These are phyloP conservation scores for Calonectria pseudoturangicola DNA, from an alignment of 2,329 filamentous ascomycete species.

Conservation along the genomic window DNA sequence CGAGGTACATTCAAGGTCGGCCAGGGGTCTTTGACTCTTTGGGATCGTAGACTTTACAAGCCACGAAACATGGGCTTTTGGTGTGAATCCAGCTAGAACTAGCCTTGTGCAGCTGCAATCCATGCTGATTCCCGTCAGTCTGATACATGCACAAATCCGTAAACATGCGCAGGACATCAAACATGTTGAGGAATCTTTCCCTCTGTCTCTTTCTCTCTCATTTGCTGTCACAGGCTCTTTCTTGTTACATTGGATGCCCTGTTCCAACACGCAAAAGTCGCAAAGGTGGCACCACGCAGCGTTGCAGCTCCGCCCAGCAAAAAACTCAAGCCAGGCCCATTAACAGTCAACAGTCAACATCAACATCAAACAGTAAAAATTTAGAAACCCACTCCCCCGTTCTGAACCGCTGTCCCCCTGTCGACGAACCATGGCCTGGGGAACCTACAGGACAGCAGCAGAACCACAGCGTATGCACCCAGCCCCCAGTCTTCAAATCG, in stretches of 20 bases:
- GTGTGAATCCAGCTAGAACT: constrained; percentile 12
- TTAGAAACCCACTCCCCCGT: constrained; percentile 13
- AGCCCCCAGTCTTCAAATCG: not conserved
- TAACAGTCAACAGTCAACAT: constrained; percentile 19
- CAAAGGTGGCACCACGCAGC: constrained; percentile 16
- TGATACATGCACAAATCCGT: constrained; percentile 18
- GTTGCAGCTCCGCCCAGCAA: not conserved
- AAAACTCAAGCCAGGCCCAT: constrained; percentile 21
- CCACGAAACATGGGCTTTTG: constrained; percentile 25
- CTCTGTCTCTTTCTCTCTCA: not conserved
- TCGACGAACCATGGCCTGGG: constrained; percentile 18
- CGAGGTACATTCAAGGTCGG: constrained; percentile 3
- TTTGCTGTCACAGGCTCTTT: constrained; percentile 5
- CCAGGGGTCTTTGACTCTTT: constrained; percentile 8
- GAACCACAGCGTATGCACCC: constrained; percentile 1
- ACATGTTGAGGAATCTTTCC: not conserved
- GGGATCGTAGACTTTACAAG: constrained; percentile 32
- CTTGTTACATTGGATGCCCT: not conserved
- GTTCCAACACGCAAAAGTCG: not conserved
- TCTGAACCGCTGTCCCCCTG: constrained; percentile 11
- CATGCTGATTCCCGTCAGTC: constrained; percentile 14
- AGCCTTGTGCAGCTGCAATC: not conserved
- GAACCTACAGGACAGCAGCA: constrained; percentile 16
- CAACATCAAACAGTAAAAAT: constrained; percentile 7
- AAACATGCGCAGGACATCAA: not conserved